Base-by-base conservation (phyloP, 192 early-diverging fungal genomes). In the Coemansia sp. region DNA sequence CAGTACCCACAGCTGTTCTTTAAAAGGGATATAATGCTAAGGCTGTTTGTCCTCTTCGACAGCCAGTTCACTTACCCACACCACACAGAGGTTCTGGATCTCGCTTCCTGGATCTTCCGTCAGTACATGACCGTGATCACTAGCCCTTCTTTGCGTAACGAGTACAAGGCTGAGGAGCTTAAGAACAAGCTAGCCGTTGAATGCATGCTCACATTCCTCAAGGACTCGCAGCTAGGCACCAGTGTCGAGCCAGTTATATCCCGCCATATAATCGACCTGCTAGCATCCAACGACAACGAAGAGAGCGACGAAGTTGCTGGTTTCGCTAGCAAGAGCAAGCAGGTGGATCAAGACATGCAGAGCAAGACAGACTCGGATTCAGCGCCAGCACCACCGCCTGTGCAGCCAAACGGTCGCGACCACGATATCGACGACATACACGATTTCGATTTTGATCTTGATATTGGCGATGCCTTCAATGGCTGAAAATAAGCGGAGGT, bases 21-120 rank as follows among this genome's bases (percentile, higher is more conserved):
- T 45, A 80, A 71, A 32, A 61, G 32, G 45, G 41, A 32, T 32
- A 60, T 69, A 2, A 66, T 79, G 63, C 50, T 60, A 29, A 67
- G 76, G 14, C 54, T 79, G 43, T 53, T 80, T 23, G 43, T 69
- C 17, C 49, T 75, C 23, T 80, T 80, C 25, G 69, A 80, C 62
- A 69, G 71, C 49, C 59, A 61, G 54, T 59, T 67, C 46, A 52
- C 49, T 4, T 69, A 65, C 29, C 69, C 72, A 32, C 59, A 55
- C 10, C 77, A 62, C 23, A 38, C 52, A 0, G 73, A 80, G 58
- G 63, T 71, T 55, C 63, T 75, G 20, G 77, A 80, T 36, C 42
- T 80, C 17, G 69, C 61, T 0, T 61, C 69, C 9, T 80, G 77
- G 77, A 80, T 80, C 29, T 75, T 80, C 62, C 64, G 77, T 14